Evolutionary conservation across 768 basidiomycete genomes (phyloP), one percentile per base, ranked within the genome.

Genomic region (Phanerochaete sordida): DNA sequence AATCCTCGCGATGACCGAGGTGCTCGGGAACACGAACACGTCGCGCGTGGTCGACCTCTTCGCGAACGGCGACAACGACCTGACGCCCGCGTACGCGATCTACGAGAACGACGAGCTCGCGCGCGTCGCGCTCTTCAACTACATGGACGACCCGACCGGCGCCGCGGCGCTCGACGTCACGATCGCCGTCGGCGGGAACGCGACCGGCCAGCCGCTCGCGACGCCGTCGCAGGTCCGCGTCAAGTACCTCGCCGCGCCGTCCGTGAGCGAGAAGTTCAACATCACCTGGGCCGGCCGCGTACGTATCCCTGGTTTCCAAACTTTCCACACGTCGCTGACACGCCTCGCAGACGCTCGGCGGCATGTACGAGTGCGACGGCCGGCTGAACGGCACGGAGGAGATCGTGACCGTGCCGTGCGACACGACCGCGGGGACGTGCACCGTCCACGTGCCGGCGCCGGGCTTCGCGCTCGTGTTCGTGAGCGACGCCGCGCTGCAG

Each of bases 281-380:
- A 83, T 91, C 59, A 86, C 84, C 0, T 93, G 91, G 90, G 91
- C 88, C 3, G 84, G 84, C 3, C 91, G 90, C 75, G 87, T 87
- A 47, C 30, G 77, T 62, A 12, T 13, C 54, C 48, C 27, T 24
- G 2, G 45, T 5, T 35, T 13, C 33, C 33, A n/a, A n/a, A n/a
- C n/a, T n/a, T n/a, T 48, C n/a, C 9, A n/a, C 21, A 48, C n/a
- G n/a, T 21, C 43, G 12, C n/a, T 24, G 33, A 16, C 30, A 2
- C 13, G 13, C 27, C 23, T 52, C 0, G 0, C 65, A 87, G 82
- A 89, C 87, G 0, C 82, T 85, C 48, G 87, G 86, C 9, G 78
- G 43, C 74, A 76, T 75, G 24, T 86, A 87, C 65, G 74, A 81
- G 57, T 84, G 83, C 1, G 90, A 93, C 66, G 91, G 91, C 0